Evolutionary conservation across 345 rosid species (phyloP).

Genomic region (Balakata baccata): DNA sequence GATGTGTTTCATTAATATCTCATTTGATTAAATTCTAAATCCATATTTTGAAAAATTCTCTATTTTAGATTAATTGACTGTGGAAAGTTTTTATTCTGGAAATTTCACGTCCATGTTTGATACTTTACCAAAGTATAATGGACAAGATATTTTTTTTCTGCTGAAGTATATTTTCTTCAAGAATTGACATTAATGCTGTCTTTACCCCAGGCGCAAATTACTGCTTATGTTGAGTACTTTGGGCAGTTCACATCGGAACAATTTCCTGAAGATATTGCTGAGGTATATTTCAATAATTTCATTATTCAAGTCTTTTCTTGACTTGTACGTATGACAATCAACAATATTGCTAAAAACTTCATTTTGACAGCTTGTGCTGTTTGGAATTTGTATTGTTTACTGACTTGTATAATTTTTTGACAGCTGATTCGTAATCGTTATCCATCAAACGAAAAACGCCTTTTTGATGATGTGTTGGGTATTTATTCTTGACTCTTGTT

Average conservation of each 20-base stretch:
- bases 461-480: conserved; percentile 94
- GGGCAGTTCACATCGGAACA: conserved; percentile 91
- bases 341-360: background rate
- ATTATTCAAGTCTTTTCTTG: background rate
- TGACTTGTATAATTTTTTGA: conserved; percentile 24
- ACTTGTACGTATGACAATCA: background rate
- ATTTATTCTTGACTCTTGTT: conserved; percentile 26
- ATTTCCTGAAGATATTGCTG: conserved; percentile 90
- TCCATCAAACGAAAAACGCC: conserved; percentile 75
- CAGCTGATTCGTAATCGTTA: conserved; percentile 83
- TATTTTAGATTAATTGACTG: background rate
- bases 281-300: conserved; percentile 52
- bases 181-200: conserved; percentile 9
- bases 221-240: conserved; percentile 88
- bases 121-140: background rate
- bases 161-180: conserved; percentile 2
- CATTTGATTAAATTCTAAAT: background rate
- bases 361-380: conserved; percentile 1
- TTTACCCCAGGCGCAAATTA: conserved; percentile 66
- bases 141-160: background rate
- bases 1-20: background rate
- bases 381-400: conserved; percentile 17
- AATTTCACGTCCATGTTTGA: background rate
- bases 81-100: background rate
- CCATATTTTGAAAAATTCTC: background rate